phyloP scores from a whole-genome alignment of 1,284 basidiomycete species.

The Chiua sp. region DNA sequence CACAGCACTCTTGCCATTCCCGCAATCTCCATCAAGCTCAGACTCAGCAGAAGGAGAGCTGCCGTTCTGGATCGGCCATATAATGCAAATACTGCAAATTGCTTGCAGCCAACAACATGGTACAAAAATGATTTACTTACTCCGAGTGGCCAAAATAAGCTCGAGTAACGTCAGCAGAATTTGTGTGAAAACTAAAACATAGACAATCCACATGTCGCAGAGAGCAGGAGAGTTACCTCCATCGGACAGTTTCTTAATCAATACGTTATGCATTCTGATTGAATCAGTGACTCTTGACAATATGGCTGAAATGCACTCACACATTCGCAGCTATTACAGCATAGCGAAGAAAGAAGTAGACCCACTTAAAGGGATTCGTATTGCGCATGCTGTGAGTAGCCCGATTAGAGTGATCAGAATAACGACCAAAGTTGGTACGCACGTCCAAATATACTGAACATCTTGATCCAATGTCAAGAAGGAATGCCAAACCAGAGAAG shows the following conservation, averaged over 20 bases:
- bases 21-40: constrained; percentile 18
- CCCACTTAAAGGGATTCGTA: constrained; percentile 25
- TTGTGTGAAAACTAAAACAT: constrained; percentile 13
- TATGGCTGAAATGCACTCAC: constrained; percentile 13
- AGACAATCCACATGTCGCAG: constrained; percentile 19
- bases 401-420: not conserved
- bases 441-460: constrained; percentile 30
- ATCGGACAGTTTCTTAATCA: constrained; percentile 12
- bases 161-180: constrained; percentile 16
- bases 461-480: constrained; percentile 22
- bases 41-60: constrained; percentile 6
- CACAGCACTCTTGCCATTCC: constrained; percentile 10
- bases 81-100: constrained; percentile 19
- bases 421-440: not conserved
- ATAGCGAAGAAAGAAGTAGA: constrained; percentile 30
- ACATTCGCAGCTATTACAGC: constrained; percentile 10
- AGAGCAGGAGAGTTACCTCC: constrained; percentile 12
- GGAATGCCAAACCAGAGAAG: constrained; percentile 23
- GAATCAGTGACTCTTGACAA: not conserved
- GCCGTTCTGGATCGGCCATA: constrained; percentile 26
- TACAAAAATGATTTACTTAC: constrained; percentile 12
- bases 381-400: constrained; percentile 20
- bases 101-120: not conserved
- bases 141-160: constrained; percentile 22
- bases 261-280: constrained; percentile 19